These are phyloP conservation scores for Colletotrichum musae DNA, from an alignment of 2,329 filamentous ascomycete species.

Conservation along the genomic window DNA sequence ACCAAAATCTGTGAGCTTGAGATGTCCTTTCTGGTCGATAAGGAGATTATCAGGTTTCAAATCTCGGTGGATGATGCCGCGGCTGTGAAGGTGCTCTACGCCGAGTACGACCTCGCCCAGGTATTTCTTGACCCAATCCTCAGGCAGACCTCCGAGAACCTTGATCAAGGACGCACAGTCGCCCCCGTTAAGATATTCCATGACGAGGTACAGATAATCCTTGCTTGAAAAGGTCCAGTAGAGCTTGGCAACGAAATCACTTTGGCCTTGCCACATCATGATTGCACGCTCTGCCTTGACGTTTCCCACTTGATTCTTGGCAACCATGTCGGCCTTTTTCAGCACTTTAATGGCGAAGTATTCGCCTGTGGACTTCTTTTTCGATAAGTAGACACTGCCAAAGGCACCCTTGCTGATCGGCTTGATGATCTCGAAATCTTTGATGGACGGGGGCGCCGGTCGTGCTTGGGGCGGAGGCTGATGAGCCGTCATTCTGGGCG, in stretches of 20 bases:
- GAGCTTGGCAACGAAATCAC: slow-evolving; percentile 97
- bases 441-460: slow-evolving; percentile 94
- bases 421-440: slow-evolving; percentile 99
- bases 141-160: slow-evolving; percentile 88
- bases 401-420: slow-evolving; percentile 99
- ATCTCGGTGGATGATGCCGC: slow-evolving; percentile 96
- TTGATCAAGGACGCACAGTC: slow-evolving; percentile 98
- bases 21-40: slow-evolving; percentile 95
- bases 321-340: slow-evolving; percentile 99
- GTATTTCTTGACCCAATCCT: slow-evolving; percentile 99
- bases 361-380: slow-evolving; percentile 98
- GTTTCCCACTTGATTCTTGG: slow-evolving; percentile 99
- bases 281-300: slow-evolving; percentile 98
- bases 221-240: slow-evolving; percentile 99
- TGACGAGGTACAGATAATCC: slow-evolving; percentile 97
- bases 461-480: slow-evolving; percentile 87
- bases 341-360: slow-evolving; percentile 99
- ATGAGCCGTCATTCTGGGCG: slow-evolving; percentile 84
- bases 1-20: slow-evolving; percentile 98
- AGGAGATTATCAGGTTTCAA: slow-evolving; percentile 97
- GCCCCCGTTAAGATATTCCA: slow-evolving; percentile 98
- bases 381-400: slow-evolving; percentile 96
- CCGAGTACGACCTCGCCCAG: slow-evolving; percentile 96
- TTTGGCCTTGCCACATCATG: slow-evolving; percentile 99
- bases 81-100: slow-evolving; percentile 93